These are phyloP conservation scores for Bullera alba DNA, from an alignment of 768 basidiomycete species.

Conservation along the genomic window DNA sequence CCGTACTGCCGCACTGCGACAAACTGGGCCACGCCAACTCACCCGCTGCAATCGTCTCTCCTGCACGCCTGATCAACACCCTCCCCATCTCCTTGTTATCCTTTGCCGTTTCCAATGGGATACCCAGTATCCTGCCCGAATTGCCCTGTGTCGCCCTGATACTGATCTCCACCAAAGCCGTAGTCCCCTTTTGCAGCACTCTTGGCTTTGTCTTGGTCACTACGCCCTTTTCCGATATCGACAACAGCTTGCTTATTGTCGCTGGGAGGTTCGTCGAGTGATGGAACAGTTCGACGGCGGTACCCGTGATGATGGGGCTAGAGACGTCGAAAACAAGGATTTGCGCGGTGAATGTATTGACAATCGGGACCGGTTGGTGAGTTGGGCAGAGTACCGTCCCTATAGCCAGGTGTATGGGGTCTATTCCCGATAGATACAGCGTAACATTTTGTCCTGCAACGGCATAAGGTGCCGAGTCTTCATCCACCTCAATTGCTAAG, in stretches of 20 bases:
- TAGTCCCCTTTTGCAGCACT: conserved; percentile 72
- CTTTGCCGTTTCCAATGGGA: conserved; percentile 80
- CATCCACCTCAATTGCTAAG: conserved; percentile 78
- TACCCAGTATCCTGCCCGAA: conserved; percentile 52
- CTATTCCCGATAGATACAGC: conserved; percentile 71
- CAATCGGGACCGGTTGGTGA: conserved; percentile 65
- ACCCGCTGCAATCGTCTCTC: conserved; percentile 94
- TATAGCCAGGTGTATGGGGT: conserved; percentile 75
- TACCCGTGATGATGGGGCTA: conserved; percentile 77
- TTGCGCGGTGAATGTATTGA: conserved; percentile 69
- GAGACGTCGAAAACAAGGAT: conserved; percentile 91
- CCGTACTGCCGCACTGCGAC: no score
- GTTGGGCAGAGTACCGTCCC: conserved; percentile 83
- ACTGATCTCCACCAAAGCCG: conserved; percentile 78
- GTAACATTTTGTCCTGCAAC: conserved; percentile 86
- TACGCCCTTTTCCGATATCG: conserved; percentile 71
- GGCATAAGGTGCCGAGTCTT: conserved; percentile 71
- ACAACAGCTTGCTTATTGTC: conserved; percentile 70
- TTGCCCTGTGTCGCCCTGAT: conserved; percentile 59
- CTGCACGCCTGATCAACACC: conserved; percentile 73
- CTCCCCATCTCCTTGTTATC: conserved; percentile 95
- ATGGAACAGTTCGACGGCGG: conserved; percentile 89
- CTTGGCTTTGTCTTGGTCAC: conserved; percentile 73
- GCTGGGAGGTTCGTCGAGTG: conserved; percentile 90
- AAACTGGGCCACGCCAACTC: no score